Evolutionary conservation across 192 early-diverging fungal species (phyloP), one percentile per base, ranked within the genome.

Genomic region (Jimgerdemannia lactiflua): DNA sequence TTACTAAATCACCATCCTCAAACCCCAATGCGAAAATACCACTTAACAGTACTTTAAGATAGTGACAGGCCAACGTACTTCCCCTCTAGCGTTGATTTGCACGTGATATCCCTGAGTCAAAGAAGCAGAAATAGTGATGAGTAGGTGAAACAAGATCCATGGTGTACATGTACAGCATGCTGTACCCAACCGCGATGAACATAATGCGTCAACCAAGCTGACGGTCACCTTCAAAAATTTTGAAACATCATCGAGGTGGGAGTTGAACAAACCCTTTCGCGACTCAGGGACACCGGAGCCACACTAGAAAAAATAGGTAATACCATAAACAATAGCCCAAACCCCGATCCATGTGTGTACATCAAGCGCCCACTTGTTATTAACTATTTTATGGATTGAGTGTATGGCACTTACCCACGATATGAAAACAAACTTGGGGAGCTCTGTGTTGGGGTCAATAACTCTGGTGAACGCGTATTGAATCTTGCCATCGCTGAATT

Each of bases 261-360:
- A 84, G 75, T 90, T 91, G 74, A 96, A 97, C 68, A 95, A 84
- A 40, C 93, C 96, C 86, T 98, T 98, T 79, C 92, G 90, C 65
- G 89, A 82, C 71, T 96, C 95, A 18, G 95, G 95, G 19, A 98
- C 97, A 49, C 96, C 96, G 65, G 93, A 93, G 9, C 97, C 97
- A 80, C 96, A 98, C 92, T 94, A 74, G n/a, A 8, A 9, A 29
- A 39, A 29, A 29, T 29, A 29, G 29, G 29, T 39, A 49, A 18
- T 68, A 67, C 39, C 41, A 70, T 40, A 42, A 18, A 39, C 3
- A 79, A 14, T 43, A 39, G 43, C 14, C 68, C 4, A 39, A 43
- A 54, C 39, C n/a, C 43, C 39, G 29, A 29, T 29, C 29, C 42
- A 70, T 67, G 10, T 42, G 18, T 29, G 29, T 29, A 29, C 29